A percentile compares a stretch with the other conserved stretches of the same genome.
These are phyloP conservation scores for Penicillium canariense DNA, from an alignment of 495 filamentous ascomycete genomes.

Conservation along the genomic window DNA sequence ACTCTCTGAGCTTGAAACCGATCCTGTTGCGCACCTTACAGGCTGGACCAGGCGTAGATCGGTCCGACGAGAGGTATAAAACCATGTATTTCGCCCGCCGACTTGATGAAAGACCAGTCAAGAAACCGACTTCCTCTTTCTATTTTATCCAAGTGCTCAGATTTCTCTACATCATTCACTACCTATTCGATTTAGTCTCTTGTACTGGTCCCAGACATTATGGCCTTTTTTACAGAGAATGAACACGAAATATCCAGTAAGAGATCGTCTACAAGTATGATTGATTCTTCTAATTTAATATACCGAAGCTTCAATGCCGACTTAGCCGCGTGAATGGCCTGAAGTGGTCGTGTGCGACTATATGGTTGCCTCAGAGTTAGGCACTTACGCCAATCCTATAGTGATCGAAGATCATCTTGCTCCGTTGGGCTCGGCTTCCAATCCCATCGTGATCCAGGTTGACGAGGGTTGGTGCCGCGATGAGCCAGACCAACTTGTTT, in stretches of 20 bases:
- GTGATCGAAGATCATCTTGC: neutral
- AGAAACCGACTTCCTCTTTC: constrained; percentile 3
- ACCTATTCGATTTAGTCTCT: constrained; percentile 3
- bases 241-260: neutral
- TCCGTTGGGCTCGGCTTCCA: constrained; percentile 1
- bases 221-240: neutral
- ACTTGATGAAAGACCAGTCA: neutral
- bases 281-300: neutral
- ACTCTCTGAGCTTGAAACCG: constrained; percentile 4
- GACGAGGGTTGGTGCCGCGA: neutral
- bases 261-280: neutral
- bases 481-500: neutral
- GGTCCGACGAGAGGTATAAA: constrained; percentile 10
- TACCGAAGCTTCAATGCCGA: neutral
- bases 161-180: neutral
- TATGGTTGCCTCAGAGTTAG: neutral
- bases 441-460: constrained; percentile 1
- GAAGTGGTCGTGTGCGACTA: neutral
- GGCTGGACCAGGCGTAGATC: constrained; percentile 10
- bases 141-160: neutral
- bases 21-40: neutral
- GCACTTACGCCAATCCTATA: constrained; percentile 2
- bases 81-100: neutral
- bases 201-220: neutral
- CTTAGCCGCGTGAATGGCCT: constrained; percentile 1